Base-by-base conservation (phyloP, 805 yeast genomes). In the Myxozyma neglecta region DNA sequence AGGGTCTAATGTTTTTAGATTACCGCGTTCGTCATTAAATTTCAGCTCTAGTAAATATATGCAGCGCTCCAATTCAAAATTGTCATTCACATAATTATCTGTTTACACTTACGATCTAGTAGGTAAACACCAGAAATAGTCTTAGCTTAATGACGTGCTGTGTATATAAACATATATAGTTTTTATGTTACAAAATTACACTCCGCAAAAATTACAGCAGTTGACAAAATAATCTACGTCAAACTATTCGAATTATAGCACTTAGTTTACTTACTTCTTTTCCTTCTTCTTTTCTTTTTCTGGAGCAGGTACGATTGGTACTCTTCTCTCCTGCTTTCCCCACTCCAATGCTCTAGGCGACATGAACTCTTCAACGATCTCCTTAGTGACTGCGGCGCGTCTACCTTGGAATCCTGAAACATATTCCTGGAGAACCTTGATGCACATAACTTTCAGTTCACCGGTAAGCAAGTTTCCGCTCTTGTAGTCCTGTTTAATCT, bases 391-490 rank as follows among this genome's bases (percentile, higher is more conserved):
- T 61, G 76, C 74, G 40, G 82, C 78, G 74, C 97, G 86, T 71
- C 85, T 83, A 60, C 80, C 89, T 80, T 94, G 99, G 82, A 92
- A 94, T 18, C 75, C 86, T 58, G 79, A 81, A 37, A 94, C 96
- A 71, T 88, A 89, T 65, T 84, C 83, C 75, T 89, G 94, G 70
- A 94, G 80, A 16, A 85, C 85, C 59, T 85, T 87, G 72, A 89
- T 89, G 75, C 97, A 90, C 63, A 85, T 80, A 69, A 89, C 85
- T 81, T 94, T 94, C 86, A 94, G 83, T 76, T 94, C 98, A 67
- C 98, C 97, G 45, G 96, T 88, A 69, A 93, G 80, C 60, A 94
- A 74, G 64, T 88, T 91, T 64, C 99, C 99, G 54, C 79, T 76
- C 73, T 80, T 84, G 77, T 94, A 94, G 45, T 81, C 82, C 44